Conservation (phyloP, 768 basidiomycete species). For the Sutorius australiensis region DNA sequence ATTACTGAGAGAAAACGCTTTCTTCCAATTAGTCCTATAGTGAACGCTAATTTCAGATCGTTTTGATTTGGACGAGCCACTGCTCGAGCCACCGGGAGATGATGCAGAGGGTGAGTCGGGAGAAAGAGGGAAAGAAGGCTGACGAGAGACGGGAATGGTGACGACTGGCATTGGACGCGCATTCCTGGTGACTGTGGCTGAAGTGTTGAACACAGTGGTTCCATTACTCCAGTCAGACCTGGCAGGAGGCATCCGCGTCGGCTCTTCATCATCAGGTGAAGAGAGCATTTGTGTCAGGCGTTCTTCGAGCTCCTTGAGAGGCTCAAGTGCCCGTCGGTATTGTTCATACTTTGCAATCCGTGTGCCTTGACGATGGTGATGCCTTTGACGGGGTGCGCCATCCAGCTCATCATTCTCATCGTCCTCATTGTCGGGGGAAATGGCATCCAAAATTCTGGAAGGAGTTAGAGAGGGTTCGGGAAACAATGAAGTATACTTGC, state of each 20-base stretch:
- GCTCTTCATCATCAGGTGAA: constrained; percentile 62
- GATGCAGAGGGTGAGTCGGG: constrained; percentile 27
- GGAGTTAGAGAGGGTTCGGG: constrained; percentile 1
- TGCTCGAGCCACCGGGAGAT: constrained; percentile 30
- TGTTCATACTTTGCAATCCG: constrained; percentile 56
- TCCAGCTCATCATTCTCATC: constrained; percentile 56
- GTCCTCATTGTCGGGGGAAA: constrained; percentile 59
- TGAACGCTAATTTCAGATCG: constrained; percentile 57
- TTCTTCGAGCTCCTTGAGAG: constrained; percentile 67
- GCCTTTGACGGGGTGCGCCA: constrained; percentile 46
- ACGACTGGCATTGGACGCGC: constrained; percentile 44
- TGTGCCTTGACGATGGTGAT: constrained; percentile 39
- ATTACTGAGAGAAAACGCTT: constrained; percentile 55
- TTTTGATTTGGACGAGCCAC: constrained; percentile 34
- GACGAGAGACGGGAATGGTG: constrained; percentile 28
- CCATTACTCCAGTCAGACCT: constrained; percentile 38
- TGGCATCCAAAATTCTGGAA: constrained; percentile 66
- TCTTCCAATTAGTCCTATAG: constrained; percentile 66
- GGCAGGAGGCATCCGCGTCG: constrained; percentile 50
- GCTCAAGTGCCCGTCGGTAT: constrained; percentile 61
- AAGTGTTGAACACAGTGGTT: constrained; percentile 14
- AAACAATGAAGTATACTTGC: constrained; percentile 35
- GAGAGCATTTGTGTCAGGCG: constrained; percentile 64
- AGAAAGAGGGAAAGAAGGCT: constrained; percentile 23
- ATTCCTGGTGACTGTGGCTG: constrained; percentile 26